Evolutionary conservation across 805 yeast genomes (phyloP).

Genomic region (Pichia eremophila): DNA sequence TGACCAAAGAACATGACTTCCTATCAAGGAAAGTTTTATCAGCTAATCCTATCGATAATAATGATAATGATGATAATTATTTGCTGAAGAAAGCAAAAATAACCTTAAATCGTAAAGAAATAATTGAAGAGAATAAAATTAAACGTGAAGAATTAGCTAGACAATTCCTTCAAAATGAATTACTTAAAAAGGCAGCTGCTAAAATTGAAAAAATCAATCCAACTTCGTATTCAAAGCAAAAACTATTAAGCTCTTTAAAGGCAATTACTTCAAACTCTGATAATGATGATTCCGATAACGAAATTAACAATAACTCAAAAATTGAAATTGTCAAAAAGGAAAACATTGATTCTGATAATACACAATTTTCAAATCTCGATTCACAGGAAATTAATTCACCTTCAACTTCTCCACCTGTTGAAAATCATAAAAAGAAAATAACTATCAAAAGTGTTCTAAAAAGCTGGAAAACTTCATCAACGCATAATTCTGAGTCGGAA

Average conservation of each 20-base stretch:
- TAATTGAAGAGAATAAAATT: constrained; percentile 1
- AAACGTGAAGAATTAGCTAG: constrained; percentile 1
- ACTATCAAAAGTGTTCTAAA: background rate
- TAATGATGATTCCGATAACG: background rate
- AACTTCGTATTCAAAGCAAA: constrained; percentile 11
- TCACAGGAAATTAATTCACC: background rate
- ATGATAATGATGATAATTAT: background rate
- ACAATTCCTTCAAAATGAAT: constrained; percentile 1
- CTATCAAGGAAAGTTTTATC: constrained; percentile 14
- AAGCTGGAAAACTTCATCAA: background rate
- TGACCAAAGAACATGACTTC: constrained; percentile 23
- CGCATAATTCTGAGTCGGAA: background rate
- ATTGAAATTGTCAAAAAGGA: background rate
- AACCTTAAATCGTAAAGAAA: constrained; percentile 2
- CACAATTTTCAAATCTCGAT: background rate
- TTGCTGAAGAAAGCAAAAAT: background rate
- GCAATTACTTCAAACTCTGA: background rate
- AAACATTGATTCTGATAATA: background rate
- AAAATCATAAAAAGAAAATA: background rate
- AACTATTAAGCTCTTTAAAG: background rate
- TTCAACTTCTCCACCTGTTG: background rate
- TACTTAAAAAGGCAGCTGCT: constrained; percentile 8
- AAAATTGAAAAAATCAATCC: constrained; percentile 14
- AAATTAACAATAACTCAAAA: background rate
- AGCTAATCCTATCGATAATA: too few relatives aligned